Conservation (phyloP, 2,329 filamentous ascomycete species). For the Decorospora gaudefroyi region DNA sequence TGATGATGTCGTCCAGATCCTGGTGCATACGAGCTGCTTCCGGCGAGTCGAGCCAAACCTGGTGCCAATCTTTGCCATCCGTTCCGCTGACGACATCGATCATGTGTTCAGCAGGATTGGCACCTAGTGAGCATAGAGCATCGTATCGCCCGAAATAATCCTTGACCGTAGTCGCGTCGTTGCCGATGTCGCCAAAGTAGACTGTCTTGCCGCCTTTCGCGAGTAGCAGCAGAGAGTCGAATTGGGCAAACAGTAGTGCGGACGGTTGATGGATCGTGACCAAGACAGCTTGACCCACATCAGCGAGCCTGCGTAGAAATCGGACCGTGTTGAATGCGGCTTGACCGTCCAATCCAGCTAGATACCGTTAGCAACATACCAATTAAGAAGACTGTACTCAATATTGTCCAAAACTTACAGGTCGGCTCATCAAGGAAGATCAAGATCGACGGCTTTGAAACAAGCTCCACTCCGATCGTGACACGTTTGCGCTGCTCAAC, state of each 20-base stretch:
- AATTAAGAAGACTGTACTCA: too few relatives aligned
- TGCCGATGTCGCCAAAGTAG: constrained; percentile 79
- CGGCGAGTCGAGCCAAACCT: constrained; percentile 47
- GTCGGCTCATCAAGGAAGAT: constrained; percentile 78
- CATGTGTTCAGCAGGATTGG: constrained; percentile 72
- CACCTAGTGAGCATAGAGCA: constrained; percentile 57
- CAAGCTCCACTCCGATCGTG: constrained; percentile 62
- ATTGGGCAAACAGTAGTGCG: constrained; percentile 78
- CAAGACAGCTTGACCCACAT: constrained; percentile 79
- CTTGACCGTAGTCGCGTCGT: constrained; percentile 68
- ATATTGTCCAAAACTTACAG: constrained; percentile 45
- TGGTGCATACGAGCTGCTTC: constrained; percentile 40
- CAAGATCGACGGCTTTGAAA: constrained; percentile 65
- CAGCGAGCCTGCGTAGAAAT: constrained; percentile 71
- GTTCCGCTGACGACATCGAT: constrained; percentile 66
- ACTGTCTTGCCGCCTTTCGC: constrained; percentile 77
- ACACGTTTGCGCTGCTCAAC: constrained; percentile 65
- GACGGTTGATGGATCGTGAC: constrained; percentile 89
- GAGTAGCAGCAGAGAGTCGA: constrained; percentile 76
- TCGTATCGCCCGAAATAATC: constrained; percentile 55
- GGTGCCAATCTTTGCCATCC: constrained; percentile 50
- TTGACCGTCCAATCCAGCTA: constrained; percentile 67
- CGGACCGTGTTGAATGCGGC: constrained; percentile 72
- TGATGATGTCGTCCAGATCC: constrained; percentile 47
- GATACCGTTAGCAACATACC: not conserved